Percentiles rank a stretch among this genome's conserved stretches.
phyloP scores from a whole-genome alignment of 1,139 yeast species.

The Lodderomyces oxycetoniae region DNA sequence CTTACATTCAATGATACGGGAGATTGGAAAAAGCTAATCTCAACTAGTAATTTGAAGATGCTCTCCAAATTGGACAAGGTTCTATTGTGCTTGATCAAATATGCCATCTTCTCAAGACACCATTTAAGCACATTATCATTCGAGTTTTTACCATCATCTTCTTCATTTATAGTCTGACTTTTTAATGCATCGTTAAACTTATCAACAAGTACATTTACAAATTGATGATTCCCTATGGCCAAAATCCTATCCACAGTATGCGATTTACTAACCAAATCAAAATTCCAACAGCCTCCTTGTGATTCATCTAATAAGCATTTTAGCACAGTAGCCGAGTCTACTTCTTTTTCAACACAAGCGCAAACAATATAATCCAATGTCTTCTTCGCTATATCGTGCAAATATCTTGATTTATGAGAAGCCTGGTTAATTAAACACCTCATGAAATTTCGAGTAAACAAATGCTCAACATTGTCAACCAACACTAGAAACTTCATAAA shows the following conservation, averaged over 20 bases:
- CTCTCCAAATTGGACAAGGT: slow-evolving; percentile 30
- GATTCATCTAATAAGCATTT: slow-evolving; percentile 45
- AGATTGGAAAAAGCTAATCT: slow-evolving; percentile 50
- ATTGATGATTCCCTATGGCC: slow-evolving; percentile 20
- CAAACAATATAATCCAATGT: slow-evolving; percentile 43
- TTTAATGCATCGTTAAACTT: slow-evolving; percentile 22
- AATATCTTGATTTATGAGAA: slow-evolving; percentile 57
- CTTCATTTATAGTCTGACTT: slow-evolving; percentile 16
- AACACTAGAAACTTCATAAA: slow-evolving; percentile 45
- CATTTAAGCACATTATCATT: slow-evolving; percentile 54
- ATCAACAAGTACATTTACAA: slow-evolving; percentile 6
- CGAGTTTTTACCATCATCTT: slow-evolving; percentile 16
- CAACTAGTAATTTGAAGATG: slow-evolving; percentile 48
- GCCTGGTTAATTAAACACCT: slow-evolving; percentile 77
- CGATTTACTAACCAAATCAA: slow-evolving; percentile 74
- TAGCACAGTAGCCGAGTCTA: slow-evolving; percentile 29
- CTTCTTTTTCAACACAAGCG: slow-evolving; percentile 31
- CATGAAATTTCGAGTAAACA: slow-evolving; percentile 69
- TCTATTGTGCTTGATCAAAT: slow-evolving; percentile 51
- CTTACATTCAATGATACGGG: slow-evolving; percentile 29
- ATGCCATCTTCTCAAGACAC: slow-evolving; percentile 62
- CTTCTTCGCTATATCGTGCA: slow-evolving; percentile 62
- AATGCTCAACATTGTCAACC: slow-evolving; percentile 23
- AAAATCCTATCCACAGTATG: slow-evolving; percentile 57
- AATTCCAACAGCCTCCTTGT: slow-evolving; percentile 61